A percentile compares a stretch with the other conserved stretches of the same genome.
Conservation (phyloP, 2,329 filamentous ascomycete genomes). For the Corinectria fuckeliana region DNA sequence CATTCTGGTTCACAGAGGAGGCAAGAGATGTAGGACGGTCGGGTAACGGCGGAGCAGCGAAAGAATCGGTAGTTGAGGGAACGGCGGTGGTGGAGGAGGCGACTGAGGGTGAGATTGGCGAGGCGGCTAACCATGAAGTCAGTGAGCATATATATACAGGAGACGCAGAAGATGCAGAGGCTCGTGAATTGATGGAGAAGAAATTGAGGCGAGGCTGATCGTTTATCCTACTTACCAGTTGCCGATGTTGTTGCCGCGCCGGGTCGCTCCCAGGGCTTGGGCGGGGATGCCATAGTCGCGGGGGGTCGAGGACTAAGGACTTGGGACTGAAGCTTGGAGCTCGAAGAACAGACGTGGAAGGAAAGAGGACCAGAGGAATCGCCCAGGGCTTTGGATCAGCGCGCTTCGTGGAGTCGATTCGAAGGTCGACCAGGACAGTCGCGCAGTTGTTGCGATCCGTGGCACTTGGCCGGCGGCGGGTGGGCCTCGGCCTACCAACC, state of each 20-base stretch:
- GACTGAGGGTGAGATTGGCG: slow-evolving; percentile 51
- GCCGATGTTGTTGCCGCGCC: slow-evolving; percentile 60
- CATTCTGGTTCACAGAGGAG: slow-evolving; percentile 85
- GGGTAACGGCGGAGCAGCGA: slow-evolving; percentile 72
- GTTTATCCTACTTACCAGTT: slow-evolving; percentile 53
- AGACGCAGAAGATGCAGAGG: slow-evolving; percentile 10
- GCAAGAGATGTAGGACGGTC: slow-evolving; percentile 80
- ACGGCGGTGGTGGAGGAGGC: slow-evolving; percentile 50
- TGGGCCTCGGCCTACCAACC: not conserved
- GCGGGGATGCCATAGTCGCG: slow-evolving; percentile 75
- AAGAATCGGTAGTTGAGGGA: slow-evolving; percentile 45
- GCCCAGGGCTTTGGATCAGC: not conserved
- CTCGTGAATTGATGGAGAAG: not conserved
- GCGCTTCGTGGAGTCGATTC: not conserved
- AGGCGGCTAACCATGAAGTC: slow-evolving; percentile 40
- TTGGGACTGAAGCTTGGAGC: slow-evolving; percentile 13
- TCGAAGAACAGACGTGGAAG: slow-evolving; percentile 13
- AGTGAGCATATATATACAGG: slow-evolving; percentile 36
- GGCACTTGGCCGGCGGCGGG: not conserved
- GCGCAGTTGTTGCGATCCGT: not conserved
- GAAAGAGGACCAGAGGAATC: not conserved
- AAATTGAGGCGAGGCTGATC: slow-evolving; percentile 7
- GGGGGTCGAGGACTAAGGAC: slow-evolving; percentile 10
- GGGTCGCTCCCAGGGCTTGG: slow-evolving; percentile 94
- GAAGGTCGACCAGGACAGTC: not conserved